Percentiles rank a stretch among this genome's conserved stretches.
phyloP scores from a whole-genome alignment of 208 protist species.

The Leishmania braziliensis region DNA sequence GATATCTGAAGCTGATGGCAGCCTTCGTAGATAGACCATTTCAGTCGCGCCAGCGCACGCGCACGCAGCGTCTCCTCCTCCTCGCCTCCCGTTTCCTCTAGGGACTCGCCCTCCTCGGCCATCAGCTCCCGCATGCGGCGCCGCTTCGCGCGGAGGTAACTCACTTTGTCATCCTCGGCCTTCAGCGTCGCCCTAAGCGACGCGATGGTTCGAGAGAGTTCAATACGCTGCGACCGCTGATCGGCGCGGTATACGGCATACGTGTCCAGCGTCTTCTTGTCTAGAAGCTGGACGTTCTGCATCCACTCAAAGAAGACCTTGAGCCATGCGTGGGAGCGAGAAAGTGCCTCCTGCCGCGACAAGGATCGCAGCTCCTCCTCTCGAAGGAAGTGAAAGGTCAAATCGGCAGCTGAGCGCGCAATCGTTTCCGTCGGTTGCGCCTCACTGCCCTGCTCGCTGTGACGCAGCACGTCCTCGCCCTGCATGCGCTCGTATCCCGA shows the following conservation, averaged over 20 bases:
- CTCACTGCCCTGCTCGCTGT: constrained; percentile 7
- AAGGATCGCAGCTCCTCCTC: constrained; percentile 33
- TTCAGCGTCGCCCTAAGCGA: constrained; percentile 49
- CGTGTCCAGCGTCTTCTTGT: constrained; percentile 70
- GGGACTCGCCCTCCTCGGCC: constrained; percentile 58
- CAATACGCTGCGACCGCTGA: constrained; percentile 77
- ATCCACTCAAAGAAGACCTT: constrained; percentile 81
- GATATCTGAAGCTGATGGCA: constrained; percentile 86
- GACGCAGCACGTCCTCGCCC: constrained; percentile 18
- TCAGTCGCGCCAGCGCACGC: constrained; percentile 62
- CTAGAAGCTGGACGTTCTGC: constrained; percentile 61
- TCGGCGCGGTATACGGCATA: constrained; percentile 65
- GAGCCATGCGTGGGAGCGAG: constrained; percentile 69
- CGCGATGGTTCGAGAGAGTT: constrained; percentile 60
- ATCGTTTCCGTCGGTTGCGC: background rate
- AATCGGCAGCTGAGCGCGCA: background rate
- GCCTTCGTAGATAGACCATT: constrained; percentile 75
- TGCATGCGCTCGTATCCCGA: constrained; percentile 17
- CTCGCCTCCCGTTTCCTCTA: constrained; percentile 69
- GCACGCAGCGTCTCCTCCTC: constrained; percentile 83
- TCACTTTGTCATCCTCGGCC: constrained; percentile 57
- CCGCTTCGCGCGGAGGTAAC: constrained; percentile 68
- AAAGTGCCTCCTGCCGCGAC: constrained; percentile 68
- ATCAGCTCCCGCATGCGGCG: constrained; percentile 75
- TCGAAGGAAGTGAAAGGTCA: constrained; percentile 9